phyloP scores from a whole-genome alignment of 352 stramenopile species.

The Phytophthora sojae region DNA sequence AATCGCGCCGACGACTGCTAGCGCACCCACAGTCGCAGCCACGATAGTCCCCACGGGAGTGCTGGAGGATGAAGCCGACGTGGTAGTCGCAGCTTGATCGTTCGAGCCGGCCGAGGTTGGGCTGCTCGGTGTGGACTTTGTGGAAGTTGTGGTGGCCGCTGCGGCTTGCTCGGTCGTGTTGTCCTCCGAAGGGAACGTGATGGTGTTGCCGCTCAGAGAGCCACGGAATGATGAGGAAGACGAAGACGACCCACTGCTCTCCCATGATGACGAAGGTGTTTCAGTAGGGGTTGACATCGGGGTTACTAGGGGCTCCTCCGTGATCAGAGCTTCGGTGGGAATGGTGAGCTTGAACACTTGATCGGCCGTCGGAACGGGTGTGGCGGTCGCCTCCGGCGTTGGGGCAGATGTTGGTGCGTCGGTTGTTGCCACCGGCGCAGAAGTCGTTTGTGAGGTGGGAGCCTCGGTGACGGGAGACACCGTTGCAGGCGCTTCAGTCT shows the following conservation, averaged over 20 bases:
- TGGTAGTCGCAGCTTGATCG: slow-evolving; percentile 16
- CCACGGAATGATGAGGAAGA: slow-evolving; percentile 13
- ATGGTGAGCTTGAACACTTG: slow-evolving; percentile 15
- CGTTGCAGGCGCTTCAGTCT: background rate
- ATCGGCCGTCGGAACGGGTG: slow-evolving; percentile 5
- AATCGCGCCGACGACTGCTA: slow-evolving; percentile 37
- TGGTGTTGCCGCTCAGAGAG: slow-evolving; percentile 14
- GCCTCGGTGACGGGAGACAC: background rate
- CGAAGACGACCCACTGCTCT: slow-evolving; percentile 11
- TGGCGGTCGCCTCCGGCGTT: slow-evolving; percentile 2
- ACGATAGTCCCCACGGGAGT: slow-evolving; percentile 20
- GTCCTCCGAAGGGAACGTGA: slow-evolving; percentile 23
- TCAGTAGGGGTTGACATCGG: slow-evolving; percentile 6
- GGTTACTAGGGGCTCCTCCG: background rate
- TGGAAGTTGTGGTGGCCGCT: slow-evolving; percentile 8
- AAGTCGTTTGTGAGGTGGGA: slow-evolving; percentile 1
- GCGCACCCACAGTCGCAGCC: slow-evolving; percentile 20
- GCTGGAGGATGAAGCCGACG: slow-evolving; percentile 8
- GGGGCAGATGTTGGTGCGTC: slow-evolving; percentile 12
- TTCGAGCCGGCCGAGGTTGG: slow-evolving; percentile 12
- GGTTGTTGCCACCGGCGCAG: slow-evolving; percentile 12
- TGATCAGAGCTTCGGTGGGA: slow-evolving; percentile 2
- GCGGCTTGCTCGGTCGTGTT: slow-evolving; percentile 15
- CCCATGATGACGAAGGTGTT: slow-evolving; percentile 14
- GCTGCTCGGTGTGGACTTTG: slow-evolving; percentile 15